Base-by-base conservation (phyloP, 306 rosid species). In the Cicer bijugum region DNA sequence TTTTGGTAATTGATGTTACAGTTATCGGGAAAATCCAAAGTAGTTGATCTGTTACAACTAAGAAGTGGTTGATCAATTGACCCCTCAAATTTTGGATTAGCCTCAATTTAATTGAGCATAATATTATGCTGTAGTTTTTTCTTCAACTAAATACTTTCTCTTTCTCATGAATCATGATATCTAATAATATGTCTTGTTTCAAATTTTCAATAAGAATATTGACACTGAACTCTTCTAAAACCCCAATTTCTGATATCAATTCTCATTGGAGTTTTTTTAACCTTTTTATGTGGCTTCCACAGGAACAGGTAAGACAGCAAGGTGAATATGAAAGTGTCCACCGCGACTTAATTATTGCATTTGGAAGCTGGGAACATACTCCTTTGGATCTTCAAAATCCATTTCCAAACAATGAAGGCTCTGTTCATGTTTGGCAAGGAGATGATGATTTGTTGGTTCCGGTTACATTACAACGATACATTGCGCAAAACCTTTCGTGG, bases 341-440 rank as follows among this genome's bases (percentile, higher is more conserved):
- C 85, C 92, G 86, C 4, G 97, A 93, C 86, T 0, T 82, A 65
- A 89, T 2, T 44, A 46, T 93, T 71, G 97, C 85, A 76, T 85
- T 88, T 12, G 92, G 98, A 43, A 88, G 5, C 45, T 93, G 98
- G 97, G 98, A 91, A 28, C 89, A 86, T 74, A 83, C 86, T 69
- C 98, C 97, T 46, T 6, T 88, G 7, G 85, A 87, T 65, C 84
- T 91, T 75, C 87, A 82, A 83, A 93, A 89, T 52, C 98, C 97
- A 14, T 93, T 89, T 77, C 91, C 87, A 33, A 81, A 58, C 44
- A 85, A 82, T 17, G 96, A 89, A 80, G 93, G 87, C 50, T 84
- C 88, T 0, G 89, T 91, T 53, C 97, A 93, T 81, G 17, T 93
- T 71, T 93, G 97, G 97, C 98, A 93, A 0, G 98, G 98, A 53